Percentiles rank a stretch among this genome's conserved stretches.
phyloP scores from a whole-genome alignment of 2,329 filamentous ascomycete genomes.

The Zasmidium cellare region DNA sequence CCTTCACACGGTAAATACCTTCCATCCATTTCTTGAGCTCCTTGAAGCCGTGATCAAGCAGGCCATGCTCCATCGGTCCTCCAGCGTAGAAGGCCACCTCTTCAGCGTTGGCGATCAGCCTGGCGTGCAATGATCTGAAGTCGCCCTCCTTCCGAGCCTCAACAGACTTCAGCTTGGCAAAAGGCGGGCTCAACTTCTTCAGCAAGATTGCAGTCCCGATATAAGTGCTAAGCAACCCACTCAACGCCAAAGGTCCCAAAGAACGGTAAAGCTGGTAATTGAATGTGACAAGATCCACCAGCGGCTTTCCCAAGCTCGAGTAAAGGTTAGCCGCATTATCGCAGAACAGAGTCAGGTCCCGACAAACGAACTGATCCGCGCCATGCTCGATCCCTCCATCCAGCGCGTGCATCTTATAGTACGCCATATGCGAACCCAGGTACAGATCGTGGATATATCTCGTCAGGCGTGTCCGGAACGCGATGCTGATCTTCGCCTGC shows the following conservation, averaged over 20 bases:
- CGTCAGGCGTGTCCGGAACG: conserved; percentile 91
- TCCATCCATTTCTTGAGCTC: conserved; percentile 97
- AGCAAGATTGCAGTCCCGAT: conserved; percentile 90
- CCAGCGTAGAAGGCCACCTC: conserved; percentile 98
- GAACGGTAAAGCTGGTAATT: conserved; percentile 96
- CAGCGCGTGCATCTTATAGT: conserved; percentile 90
- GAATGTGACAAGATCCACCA: conserved; percentile 96
- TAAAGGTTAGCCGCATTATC: conserved; percentile 88
- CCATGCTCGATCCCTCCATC: conserved; percentile 91
- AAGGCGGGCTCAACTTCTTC: conserved; percentile 84
- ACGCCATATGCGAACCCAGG: conserved; percentile 90
- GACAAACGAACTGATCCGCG: conserved; percentile 95
- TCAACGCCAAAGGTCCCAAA: conserved; percentile 82
- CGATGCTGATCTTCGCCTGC: conserved; percentile 96
- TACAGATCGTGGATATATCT: conserved; percentile 97
- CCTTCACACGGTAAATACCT: conserved; percentile 94
- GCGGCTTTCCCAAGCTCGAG: conserved; percentile 94
- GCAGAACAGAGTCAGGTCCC: conserved; percentile 94
- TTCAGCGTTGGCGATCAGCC: conserved; percentile 93
- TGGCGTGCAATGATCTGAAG: conserved; percentile 85
- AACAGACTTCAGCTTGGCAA: conserved; percentile 94
- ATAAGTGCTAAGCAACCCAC: conserved; percentile 86
- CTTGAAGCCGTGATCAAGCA: conserved; percentile 87
- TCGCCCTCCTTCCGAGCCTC: conserved; percentile 95
- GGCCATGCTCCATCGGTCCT: conserved; percentile 90